Evolutionary conservation across 2,329 filamentous ascomycete species (phyloP).

Genomic region (Chaetomium sp.): DNA sequence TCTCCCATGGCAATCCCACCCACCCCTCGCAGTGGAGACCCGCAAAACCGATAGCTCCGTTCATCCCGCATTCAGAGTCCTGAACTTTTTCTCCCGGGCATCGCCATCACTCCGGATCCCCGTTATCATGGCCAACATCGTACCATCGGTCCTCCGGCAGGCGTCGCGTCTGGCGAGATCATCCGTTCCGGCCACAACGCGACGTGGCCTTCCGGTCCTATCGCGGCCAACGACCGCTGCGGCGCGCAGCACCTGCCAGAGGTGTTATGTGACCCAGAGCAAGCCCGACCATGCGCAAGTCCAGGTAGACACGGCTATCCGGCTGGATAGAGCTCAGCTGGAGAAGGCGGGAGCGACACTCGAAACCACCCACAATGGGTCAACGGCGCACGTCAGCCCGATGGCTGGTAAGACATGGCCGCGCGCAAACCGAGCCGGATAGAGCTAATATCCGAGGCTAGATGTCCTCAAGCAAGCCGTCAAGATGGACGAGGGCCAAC

Average conservation of each 20-base stretch:
- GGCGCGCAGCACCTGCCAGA: conserved; percentile 37
- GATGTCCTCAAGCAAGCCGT: conserved; percentile 89
- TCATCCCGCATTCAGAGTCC: conserved; percentile 22
- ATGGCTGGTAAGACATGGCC: conserved; percentile 59
- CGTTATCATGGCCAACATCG: conserved; percentile 61
- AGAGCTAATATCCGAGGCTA: conserved; percentile 34
- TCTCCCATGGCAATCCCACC: background rate
- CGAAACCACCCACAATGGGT: conserved; percentile 48
- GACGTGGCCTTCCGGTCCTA: conserved; percentile 40
- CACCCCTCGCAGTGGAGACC: conserved; percentile 3
- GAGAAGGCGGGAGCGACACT: conserved; percentile 63
- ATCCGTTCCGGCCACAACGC: conserved; percentile 42
- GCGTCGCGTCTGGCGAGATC: conserved; percentile 62
- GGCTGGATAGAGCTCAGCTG: conserved; percentile 83
- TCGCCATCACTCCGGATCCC: conserved; percentile 12
- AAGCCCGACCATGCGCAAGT: conserved; percentile 80
- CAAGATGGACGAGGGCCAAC: conserved; percentile 86
- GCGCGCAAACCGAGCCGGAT: conserved; percentile 20
- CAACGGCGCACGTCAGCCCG: conserved; percentile 76
- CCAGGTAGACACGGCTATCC: conserved; percentile 79
- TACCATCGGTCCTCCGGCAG: conserved; percentile 73
- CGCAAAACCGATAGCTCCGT: conserved; percentile 30
- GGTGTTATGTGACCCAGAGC: conserved; percentile 82
- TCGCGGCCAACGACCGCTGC: conserved; percentile 41
- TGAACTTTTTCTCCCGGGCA: conserved; percentile 22